Evolutionary conservation across 306 rosid species (phyloP).

Genomic region (Carpinus viminea): DNA sequence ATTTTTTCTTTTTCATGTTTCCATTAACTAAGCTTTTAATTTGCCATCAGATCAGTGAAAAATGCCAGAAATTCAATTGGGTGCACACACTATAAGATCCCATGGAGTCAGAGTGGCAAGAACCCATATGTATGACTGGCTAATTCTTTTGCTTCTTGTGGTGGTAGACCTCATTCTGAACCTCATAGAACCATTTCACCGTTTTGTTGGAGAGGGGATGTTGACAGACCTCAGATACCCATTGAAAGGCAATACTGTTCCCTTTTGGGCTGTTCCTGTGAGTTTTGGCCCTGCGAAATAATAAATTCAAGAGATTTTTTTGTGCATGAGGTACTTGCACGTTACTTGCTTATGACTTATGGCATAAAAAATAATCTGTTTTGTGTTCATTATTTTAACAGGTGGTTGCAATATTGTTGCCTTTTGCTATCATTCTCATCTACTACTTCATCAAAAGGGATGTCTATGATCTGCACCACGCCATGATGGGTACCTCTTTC

Average conservation of each 20-base stretch:
- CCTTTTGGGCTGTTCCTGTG: conserved; percentile 94
- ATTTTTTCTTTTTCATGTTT: background rate
- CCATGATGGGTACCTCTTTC: conserved; percentile 61
- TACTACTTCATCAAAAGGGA: conserved; percentile 76
- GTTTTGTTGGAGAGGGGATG: conserved; percentile 90
- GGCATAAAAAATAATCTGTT: conserved; percentile 1
- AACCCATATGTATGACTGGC: conserved; percentile 77
- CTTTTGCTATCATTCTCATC: conserved; percentile 47
- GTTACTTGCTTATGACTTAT: background rate
- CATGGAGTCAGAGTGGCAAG: conserved; percentile 72
- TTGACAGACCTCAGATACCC: conserved; percentile 81
- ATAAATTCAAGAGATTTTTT: background rate
- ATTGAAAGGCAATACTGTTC: conserved; percentile 69
- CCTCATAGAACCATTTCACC: conserved; percentile 80
- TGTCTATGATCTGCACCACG: conserved; percentile 91
- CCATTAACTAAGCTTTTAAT: conserved; percentile 22
- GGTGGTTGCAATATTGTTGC: conserved; percentile 71
- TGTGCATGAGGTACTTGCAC: conserved; percentile 9
- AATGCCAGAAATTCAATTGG: conserved; percentile 81
- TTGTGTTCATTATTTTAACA: conserved; percentile 34
- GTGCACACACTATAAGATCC: conserved; percentile 65
- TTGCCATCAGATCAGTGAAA: conserved; percentile 35
- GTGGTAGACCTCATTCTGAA: conserved; percentile 58
- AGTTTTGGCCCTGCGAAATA: conserved; percentile 26
- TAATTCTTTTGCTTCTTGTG: conserved; percentile 77